Percentiles rank a stretch among this genome's conserved stretches.
These are phyloP conservation scores for Arabidopsis arenosa DNA, from an alignment of 345 rosid species.

Conservation along the genomic window DNA sequence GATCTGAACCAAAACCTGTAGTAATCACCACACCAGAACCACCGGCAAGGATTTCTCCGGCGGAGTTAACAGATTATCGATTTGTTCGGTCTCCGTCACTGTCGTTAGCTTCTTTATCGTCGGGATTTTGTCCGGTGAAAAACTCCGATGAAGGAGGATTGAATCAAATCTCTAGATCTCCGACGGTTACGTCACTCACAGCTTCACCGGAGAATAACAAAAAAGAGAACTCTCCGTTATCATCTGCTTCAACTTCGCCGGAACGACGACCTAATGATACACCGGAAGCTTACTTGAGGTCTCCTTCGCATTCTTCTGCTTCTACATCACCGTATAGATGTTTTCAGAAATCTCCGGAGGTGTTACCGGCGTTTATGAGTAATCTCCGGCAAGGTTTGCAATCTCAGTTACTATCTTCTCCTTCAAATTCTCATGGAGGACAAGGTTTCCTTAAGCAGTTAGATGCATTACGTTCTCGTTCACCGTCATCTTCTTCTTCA, in stretches of 20 bases:
- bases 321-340: conserved; percentile 50
- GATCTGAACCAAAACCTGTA: conserved; percentile 57
- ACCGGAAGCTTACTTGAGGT: conserved; percentile 44
- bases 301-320: conserved; percentile 53
- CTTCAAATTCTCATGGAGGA: conserved; percentile 46
- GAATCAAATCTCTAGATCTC: conserved; percentile 50
- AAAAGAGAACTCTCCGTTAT: conserved; percentile 43
- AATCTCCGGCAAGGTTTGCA: conserved; percentile 45
- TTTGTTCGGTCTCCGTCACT: conserved; percentile 47
- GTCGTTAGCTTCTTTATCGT: conserved; percentile 49
- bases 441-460: conserved; percentile 45
- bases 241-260: conserved; percentile 55
- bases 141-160: conserved; percentile 42
- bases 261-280: conserved; percentile 46
- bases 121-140: conserved; percentile 43
- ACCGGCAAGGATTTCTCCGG: conserved; percentile 40
- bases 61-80: conserved; percentile 32
- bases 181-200: conserved; percentile 52
- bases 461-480: conserved; percentile 41
- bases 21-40: conserved; percentile 34
- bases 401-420: conserved; percentile 48
- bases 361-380: conserved; percentile 40
- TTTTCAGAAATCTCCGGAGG: conserved; percentile 40
- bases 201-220: conserved; percentile 55
- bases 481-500: conserved; percentile 43